Evolutionary conservation across 495 filamentous ascomycete species (phyloP), one percentile per base, ranked within the genome.

Genomic region (Aspergillus heteromorphus): DNA sequence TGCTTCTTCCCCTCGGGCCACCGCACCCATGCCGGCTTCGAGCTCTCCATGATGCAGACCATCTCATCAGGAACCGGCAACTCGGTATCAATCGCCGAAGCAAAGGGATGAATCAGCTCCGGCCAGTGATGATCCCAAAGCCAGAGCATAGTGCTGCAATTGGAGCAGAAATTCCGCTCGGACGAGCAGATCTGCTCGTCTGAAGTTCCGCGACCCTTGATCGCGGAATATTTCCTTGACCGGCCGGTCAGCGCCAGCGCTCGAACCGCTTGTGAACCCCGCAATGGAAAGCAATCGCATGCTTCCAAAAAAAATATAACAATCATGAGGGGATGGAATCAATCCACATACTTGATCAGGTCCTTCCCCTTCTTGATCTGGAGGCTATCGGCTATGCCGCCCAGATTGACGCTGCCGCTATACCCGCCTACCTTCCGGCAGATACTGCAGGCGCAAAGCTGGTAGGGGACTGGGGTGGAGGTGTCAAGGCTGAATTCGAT

Each of bases 91-190:
- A 83, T 81, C 40, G 78, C 80, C 17, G 78, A 74, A 1, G 78
- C 75, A 65, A 82, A 83, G 0, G 79, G 80, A 58, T 81, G 79
- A 53, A 81, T 79, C 48, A 82, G 48, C 54, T 82, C 78, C 6
- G 78, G 78, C 78, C 75, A 82, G 20, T 73, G 66, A 25, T 68
- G 58, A 56, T 77, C 73, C 71, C 71, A 79, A 6, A 76, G 56
- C 69, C 76, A 76, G 5, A 80, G 67, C 78, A 80, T 80, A 1
- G 69, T 66, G 42, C 69, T 70, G 59, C 79, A 82, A 48, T 74
- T 75, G 5, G 74, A 76, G 61, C 77, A 83, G 54, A 81, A 82
- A 58, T 68, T 79, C 17, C 79, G 67, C 61, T 82, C 73, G 1
- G 76, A 78, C 1, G 66, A 68, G 57, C 69, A 77, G 38, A 58